Conservation (phyloP, 1,284 basidiomycete genomes). For the Puccinia triticina region DNA sequence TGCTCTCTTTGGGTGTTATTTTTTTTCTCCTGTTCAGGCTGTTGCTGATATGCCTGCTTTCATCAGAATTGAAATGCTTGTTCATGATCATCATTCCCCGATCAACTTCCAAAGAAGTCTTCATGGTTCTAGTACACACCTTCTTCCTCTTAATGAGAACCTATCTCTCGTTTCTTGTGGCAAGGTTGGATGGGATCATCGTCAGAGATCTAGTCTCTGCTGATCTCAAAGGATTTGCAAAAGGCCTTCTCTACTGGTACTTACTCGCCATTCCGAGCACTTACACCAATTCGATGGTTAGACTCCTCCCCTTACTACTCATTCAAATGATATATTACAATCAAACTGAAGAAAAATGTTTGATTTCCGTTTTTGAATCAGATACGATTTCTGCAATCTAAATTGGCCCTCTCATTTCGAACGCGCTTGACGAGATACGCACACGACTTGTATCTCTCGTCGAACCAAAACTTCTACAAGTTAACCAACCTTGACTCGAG, state of each 20-base stretch:
- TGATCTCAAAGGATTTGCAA: slow-evolving; percentile 79
- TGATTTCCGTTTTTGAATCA: slow-evolving; percentile 57
- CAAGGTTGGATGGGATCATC: slow-evolving; percentile 83
- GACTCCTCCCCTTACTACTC: slow-evolving; percentile 49
- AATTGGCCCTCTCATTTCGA: slow-evolving; percentile 79
- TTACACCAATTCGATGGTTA: slow-evolving; percentile 91
- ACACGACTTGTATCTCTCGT: slow-evolving; percentile 87
- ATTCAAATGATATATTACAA: neutral
- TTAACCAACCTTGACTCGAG: slow-evolving; percentile 61
- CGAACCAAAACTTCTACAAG: slow-evolving; percentile 67
- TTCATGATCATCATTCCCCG: slow-evolving; percentile 73
- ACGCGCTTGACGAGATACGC: slow-evolving; percentile 87
- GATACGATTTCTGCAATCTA: slow-evolving; percentile 89
- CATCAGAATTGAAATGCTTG: slow-evolving; percentile 70
- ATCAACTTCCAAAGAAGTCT: slow-evolving; percentile 72
- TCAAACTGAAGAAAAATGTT: neutral
- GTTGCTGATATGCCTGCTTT: too few species aligned
- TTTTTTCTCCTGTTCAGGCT: neutral
- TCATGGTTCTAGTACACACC: slow-evolving; percentile 78
- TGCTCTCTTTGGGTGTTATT: neutral
- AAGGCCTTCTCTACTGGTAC: slow-evolving; percentile 86
- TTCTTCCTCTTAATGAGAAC: slow-evolving; percentile 85
- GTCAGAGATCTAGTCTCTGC: slow-evolving; percentile 81
- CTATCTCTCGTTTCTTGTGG: slow-evolving; percentile 81
- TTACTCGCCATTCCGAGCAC: slow-evolving; percentile 86